These are phyloP conservation scores for Leccinum obscurum DNA, from an alignment of 768 basidiomycete species.

Conservation along the genomic window DNA sequence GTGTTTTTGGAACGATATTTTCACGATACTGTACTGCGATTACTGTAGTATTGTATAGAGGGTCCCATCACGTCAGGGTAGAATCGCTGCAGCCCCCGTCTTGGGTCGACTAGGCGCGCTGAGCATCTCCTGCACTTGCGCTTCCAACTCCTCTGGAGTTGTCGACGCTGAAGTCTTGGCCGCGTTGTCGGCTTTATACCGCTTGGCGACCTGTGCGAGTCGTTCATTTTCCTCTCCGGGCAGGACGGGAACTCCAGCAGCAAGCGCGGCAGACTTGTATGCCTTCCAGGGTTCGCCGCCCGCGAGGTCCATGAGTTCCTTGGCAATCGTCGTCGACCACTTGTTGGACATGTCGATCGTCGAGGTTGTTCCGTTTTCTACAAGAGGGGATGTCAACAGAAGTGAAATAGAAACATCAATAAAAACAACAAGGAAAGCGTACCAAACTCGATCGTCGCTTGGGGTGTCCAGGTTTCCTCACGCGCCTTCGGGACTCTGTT, in stretches of 20 bases:
- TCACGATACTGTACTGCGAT: constrained; percentile 6
- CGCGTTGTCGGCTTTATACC: constrained; percentile 1
- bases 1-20: constrained; percentile 3
- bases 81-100: constrained; percentile 41
- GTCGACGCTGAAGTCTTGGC: constrained; percentile 8
- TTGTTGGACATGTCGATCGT: constrained; percentile 62
- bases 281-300: constrained; percentile 60
- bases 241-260: constrained; percentile 50
- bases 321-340: constrained; percentile 65
- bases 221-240: constrained; percentile 42
- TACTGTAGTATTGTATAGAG: constrained; percentile 1
- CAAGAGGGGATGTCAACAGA: neutral
- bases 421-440: constrained; percentile 31
- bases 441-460: constrained; percentile 66
- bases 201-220: constrained; percentile 17
- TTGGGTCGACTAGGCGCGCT: constrained; percentile 30
- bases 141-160: constrained; percentile 23
- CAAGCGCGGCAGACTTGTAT: constrained; percentile 49
- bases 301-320: constrained; percentile 68
- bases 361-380: constrained; percentile 47
- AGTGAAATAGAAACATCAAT: neutral
- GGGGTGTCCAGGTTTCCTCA: constrained; percentile 58
- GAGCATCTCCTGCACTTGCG: constrained; percentile 33
- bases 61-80: constrained; percentile 22
- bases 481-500: constrained; percentile 52